phyloP scores from a whole-genome alignment of 2,329 filamentous ascomycete genomes.

The Trichoderma brevicompactum region DNA sequence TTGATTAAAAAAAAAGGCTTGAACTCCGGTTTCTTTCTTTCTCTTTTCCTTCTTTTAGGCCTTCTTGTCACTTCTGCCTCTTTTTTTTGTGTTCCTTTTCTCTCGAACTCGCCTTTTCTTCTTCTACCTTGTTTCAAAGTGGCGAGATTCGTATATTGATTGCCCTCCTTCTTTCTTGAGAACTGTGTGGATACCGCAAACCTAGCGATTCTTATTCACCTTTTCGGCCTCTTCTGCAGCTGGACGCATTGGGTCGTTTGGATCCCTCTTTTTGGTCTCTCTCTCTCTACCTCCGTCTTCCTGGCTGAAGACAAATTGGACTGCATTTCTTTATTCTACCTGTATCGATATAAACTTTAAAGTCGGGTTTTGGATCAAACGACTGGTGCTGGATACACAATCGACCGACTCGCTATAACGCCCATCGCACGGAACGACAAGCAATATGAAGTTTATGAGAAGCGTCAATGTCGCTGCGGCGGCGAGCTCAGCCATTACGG shows the following conservation, averaged over 20 bases:
- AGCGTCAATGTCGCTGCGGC: conserved; percentile 36
- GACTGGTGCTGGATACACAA: conserved; percentile 9
- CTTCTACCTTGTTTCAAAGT: not conserved
- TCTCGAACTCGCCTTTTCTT: not conserved
- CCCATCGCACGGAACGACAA: not conserved
- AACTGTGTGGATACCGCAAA: not conserved
- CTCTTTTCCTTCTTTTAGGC: not conserved
- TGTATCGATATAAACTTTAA: not conserved
- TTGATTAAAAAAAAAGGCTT: not conserved
- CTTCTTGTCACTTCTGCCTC: not conserved
- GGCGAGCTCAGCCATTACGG: conserved; percentile 37
- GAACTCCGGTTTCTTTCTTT: not conserved
- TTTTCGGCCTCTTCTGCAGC: not conserved
- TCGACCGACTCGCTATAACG: not conserved
- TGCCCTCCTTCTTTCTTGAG: not conserved
- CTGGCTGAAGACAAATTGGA: conserved; percentile 9
- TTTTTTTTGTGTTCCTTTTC: not conserved
- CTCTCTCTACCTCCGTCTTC: not conserved
- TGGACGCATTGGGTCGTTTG: conserved; percentile 3
- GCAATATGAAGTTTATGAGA: conserved; percentile 37
- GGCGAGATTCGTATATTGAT: conserved; percentile 14
- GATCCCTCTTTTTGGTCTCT: not conserved
- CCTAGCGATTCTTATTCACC: conserved; percentile 1
- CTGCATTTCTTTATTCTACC: not conserved
- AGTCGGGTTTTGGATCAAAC: not conserved